phyloP scores from a whole-genome alignment of 768 basidiomycete species.

The Tephrocybe sp. region DNA sequence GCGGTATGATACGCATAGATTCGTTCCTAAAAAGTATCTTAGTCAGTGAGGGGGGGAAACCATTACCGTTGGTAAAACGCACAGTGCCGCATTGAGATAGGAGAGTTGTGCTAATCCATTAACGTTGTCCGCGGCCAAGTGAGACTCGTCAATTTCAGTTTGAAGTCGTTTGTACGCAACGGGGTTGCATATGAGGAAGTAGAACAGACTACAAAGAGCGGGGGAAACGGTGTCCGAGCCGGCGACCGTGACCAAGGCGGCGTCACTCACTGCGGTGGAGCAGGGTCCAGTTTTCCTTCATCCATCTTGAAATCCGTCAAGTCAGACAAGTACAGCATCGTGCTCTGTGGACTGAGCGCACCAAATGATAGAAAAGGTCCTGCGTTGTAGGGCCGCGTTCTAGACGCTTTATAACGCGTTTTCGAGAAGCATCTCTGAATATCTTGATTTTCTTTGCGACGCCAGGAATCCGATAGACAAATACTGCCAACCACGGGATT shows the following conservation, averaged over 20 bases:
- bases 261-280: constrained; percentile 19
- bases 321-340: not conserved
- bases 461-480: constrained; percentile 13
- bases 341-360: not conserved
- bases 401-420: constrained; percentile 57
- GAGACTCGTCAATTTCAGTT: constrained; percentile 8
- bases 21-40: constrained; percentile 29
- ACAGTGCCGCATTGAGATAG: constrained; percentile 34
- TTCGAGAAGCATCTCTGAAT: constrained; percentile 40
- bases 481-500: constrained; percentile 18
- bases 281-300: constrained; percentile 18
- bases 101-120: constrained; percentile 11
- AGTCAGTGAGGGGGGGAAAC: not conserved
- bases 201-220: constrained; percentile 19
- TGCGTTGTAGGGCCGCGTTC: constrained; percentile 35
- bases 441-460: constrained; percentile 14
- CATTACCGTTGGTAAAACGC: constrained; percentile 7
- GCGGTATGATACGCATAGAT: constrained; percentile 35
- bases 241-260: constrained; percentile 18
- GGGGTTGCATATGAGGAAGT: constrained; percentile 19
- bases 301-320: constrained; percentile 15
- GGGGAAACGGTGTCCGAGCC: constrained; percentile 21
- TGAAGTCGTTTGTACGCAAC: constrained; percentile 14
- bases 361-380: constrained; percentile 23
- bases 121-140: not conserved